Base-by-base conservation (phyloP, 2,329 filamentous ascomycete genomes). In the Neoascochyta sp. region DNA sequence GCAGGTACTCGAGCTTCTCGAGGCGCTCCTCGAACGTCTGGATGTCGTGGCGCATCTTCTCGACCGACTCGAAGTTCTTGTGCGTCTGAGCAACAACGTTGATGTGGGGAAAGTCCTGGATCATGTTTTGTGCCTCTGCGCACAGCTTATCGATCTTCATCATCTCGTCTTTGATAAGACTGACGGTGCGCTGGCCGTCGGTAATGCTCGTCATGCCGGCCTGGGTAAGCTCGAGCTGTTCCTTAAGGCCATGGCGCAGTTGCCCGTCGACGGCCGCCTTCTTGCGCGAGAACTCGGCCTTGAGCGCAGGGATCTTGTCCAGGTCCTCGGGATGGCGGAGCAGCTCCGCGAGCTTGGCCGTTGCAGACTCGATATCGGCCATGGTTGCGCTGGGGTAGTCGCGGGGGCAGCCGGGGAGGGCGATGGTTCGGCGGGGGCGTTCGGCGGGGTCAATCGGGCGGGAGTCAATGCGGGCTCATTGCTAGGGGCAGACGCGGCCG, bases 81-180 rank as follows among this genome's bases (percentile, higher is more conserved):
- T 98, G 92, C 46, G 93, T 92, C 65, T 95, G 86, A 32, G 90
- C 90, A 32, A 93, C 85, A 39, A 86, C 70, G 62, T 93, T 92
- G 71, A 94, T 92, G 57, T 87, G 86, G 19, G 84, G 83, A 65
- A 98, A 96, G 70, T 98, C 92, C 56, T 85, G 81, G 55, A 98
- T 95, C 80, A 95, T 95, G 60, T 86, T 87, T 70, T 96, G 90
- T 32, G 89, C 89, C 66, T 98, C 93, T 43, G 89, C 88, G 69
- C 92, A 98, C 44, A 98, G 78, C 67, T 86, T 88, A 70, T 98
- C 92, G 54, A 98, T 96, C 67, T 90, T 93, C 73, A 93, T 88
- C 79, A 98, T 92, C 69, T 98, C 92, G 47, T 96, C 90, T 65
- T 94, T 95, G 67, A 95, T 95, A 52, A 84, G 78, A 58, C 86